A percentile compares a stretch with the other conserved stretches of the same genome.
These are phyloP conservation scores for Hygrocybe coccinea DNA, from an alignment of 768 basidiomycete genomes.

Conservation along the genomic window DNA sequence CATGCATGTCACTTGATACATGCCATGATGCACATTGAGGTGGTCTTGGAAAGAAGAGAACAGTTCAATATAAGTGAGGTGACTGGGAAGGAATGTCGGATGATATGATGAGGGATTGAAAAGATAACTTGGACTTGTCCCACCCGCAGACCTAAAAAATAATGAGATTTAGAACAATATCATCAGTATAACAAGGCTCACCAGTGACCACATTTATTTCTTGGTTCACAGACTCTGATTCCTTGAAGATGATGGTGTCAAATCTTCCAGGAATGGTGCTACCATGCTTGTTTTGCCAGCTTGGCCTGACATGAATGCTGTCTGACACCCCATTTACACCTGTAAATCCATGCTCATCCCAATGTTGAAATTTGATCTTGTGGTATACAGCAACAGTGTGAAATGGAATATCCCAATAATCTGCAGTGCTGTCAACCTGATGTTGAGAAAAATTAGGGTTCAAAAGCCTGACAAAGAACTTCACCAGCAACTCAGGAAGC, in stretches of 20 bases:
- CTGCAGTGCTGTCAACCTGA: too few relatives aligned
- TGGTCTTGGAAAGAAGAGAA: neutral
- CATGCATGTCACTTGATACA: too few relatives aligned
- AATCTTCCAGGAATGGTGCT: too few relatives aligned
- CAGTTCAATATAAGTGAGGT: neutral
- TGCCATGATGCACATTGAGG: neutral
- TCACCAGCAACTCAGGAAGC: neutral
- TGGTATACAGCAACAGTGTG: too few relatives aligned
- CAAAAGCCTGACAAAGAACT: neutral
- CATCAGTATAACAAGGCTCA: neutral
- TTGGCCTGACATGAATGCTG: neutral
- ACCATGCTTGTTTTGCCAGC: neutral
- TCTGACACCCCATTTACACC: neutral
- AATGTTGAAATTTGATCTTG: too few relatives aligned
- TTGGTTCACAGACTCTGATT: neutral
- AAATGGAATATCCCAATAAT: too few relatives aligned
- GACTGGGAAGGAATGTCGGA: neutral
- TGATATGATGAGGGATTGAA: neutral
- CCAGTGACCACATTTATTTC: neutral
- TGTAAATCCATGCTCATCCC: too few relatives aligned
- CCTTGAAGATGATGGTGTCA: too few relatives aligned
- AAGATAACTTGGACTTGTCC: too few relatives aligned
- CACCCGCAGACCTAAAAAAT: neutral
- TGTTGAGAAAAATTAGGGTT: too few relatives aligned
- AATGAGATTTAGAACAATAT: neutral